phyloP scores from a whole-genome alignment of 495 filamentous ascomycete genomes.

The Aspergillus incahuasiensis region DNA sequence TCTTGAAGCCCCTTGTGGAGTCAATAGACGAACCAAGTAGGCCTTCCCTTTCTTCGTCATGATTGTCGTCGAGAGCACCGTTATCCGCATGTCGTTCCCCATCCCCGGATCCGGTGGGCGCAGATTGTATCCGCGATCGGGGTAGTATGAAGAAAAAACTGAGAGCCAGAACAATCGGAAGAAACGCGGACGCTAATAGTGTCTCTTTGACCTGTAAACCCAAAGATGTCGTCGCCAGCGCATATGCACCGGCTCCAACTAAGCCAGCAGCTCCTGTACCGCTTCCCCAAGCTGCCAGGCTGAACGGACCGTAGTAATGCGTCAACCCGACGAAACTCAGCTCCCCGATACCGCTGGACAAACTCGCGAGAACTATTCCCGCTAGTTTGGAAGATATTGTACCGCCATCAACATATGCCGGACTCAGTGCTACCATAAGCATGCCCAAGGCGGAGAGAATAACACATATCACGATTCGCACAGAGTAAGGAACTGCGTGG shows the following conservation, averaged over 20 bases:
- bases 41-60: conserved; percentile 37
- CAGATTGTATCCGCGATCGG: conserved; percentile 46
- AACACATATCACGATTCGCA: conserved; percentile 70
- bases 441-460: conserved; percentile 72
- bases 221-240: conserved; percentile 73
- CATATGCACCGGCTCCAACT: conserved; percentile 81
- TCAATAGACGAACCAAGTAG: conserved; percentile 32
- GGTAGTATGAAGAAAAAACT: conserved; percentile 83
- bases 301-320: conserved; percentile 89
- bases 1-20: conserved; percentile 21
- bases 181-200: conserved; percentile 67
- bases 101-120: conserved; percentile 30
- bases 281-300: conserved; percentile 86
- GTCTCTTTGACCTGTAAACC: conserved; percentile 65
- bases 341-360: conserved; percentile 81
- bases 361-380: conserved; percentile 79
- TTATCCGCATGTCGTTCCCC: conserved; percentile 39
- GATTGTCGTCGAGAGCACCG: conserved; percentile 23
- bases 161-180: conserved; percentile 78
- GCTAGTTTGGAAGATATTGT: conserved; percentile 69
- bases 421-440: conserved; percentile 79
- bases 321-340: conserved; percentile 85
- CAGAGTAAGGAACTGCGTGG: conserved; percentile 72
- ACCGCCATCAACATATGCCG: conserved; percentile 51
- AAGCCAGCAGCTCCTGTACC: conserved; percentile 90